These are phyloP conservation scores for Metschnikowia gruessii DNA, from an alignment of 805 yeast species.

Conservation along the genomic window DNA sequence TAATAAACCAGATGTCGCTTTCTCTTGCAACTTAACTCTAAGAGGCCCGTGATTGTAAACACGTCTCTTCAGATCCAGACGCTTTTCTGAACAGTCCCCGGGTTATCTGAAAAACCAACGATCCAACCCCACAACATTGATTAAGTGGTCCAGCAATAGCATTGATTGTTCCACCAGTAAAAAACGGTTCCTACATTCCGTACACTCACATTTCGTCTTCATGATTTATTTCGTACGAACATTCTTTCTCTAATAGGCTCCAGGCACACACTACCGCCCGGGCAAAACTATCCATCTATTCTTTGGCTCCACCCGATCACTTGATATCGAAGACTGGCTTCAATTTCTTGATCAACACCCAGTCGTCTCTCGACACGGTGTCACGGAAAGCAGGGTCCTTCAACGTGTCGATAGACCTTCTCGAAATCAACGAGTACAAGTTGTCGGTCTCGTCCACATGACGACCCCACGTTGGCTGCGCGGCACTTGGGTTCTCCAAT, in stretches of 20 bases:
- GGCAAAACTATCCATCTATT: background rate
- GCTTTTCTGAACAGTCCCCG: no score
- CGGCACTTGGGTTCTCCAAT: conserved; percentile 86
- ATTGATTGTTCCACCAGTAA: no score
- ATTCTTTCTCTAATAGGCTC: conserved; percentile 1
- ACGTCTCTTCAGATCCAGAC: no score
- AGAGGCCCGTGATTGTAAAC: no score
- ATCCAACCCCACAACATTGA: no score
- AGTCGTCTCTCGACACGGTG: conserved; percentile 89
- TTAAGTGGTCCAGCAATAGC: no score
- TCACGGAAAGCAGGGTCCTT: conserved; percentile 98
- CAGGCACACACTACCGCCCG: no score
- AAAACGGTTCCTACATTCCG: no score
- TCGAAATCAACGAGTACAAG: conserved; percentile 82
- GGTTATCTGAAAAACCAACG: no score
- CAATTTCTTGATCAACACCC: conserved; percentile 86
- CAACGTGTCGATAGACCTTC: conserved; percentile 93
- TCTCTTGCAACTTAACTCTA: no score
- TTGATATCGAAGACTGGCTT: conserved; percentile 86
- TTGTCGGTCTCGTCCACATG: conserved; percentile 93
- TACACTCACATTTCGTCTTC: background rate
- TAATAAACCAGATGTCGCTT: no score
- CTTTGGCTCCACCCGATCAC: conserved; percentile 23
- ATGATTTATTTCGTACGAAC: background rate
- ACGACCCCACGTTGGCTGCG: conserved; percentile 98